A percentile compares a stretch with the other conserved stretches of the same genome.
Conservation (phyloP, 805 yeast species). For the Kodamaea laetipori region DNA sequence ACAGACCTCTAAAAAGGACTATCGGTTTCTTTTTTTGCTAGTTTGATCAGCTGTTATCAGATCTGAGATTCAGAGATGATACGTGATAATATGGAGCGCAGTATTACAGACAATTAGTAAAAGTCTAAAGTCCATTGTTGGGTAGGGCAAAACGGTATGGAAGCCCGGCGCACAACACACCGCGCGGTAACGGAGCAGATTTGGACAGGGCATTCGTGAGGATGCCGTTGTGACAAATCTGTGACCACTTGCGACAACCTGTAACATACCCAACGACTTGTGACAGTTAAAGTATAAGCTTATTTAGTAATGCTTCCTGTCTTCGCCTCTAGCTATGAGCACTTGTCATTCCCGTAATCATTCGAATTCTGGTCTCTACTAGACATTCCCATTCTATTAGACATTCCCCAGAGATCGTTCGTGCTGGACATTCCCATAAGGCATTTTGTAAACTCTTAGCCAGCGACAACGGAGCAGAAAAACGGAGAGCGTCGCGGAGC, state of each 20-base stretch:
- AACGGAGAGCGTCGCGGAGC: no score
- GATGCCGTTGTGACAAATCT: conserved; percentile 3
- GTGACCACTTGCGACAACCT: conserved; percentile 5
- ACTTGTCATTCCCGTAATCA: not conserved
- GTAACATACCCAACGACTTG: conserved; percentile 1
- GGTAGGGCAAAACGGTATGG: conserved; percentile 3
- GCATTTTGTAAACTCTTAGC: no score
- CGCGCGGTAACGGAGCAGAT: conserved; percentile 1
- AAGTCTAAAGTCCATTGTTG: conserved; percentile 1
- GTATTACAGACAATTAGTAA: conserved; percentile 2
- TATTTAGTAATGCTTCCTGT: not conserved
- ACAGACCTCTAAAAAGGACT: conserved; percentile 4
- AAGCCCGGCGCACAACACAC: not conserved
- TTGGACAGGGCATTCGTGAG: not conserved
- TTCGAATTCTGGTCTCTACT: no score
- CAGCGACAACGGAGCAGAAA: no score
- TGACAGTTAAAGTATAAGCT: conserved; percentile 1
- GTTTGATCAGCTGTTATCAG: conserved; percentile 10
- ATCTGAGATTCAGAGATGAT: conserved; percentile 10
- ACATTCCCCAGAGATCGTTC: no score
- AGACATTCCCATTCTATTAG: not conserved
- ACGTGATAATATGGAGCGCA: conserved; percentile 4
- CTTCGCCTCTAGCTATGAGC: no score
- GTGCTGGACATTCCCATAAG: no score
- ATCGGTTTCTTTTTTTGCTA: conserved; percentile 4